Conservation (phyloP, 176 grass and related monocot species). For the Pontederia paniculata region DNA sequence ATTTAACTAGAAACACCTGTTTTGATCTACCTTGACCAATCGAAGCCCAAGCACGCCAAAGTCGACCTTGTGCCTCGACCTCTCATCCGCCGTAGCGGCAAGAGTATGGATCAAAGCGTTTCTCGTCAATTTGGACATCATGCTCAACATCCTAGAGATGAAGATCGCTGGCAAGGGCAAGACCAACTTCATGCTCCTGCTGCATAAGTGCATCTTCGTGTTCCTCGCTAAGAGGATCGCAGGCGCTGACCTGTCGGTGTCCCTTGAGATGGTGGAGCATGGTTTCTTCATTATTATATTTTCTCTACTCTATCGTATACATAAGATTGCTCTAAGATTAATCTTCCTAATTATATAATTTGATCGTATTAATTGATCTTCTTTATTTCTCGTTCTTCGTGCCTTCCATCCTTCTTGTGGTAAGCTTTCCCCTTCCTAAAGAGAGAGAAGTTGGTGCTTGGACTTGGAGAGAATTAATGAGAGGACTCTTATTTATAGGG, state of each 20-base stretch:
- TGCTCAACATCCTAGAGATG: constrained; percentile 40
- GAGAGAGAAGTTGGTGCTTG: too few relatives aligned
- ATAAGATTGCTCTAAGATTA: too few relatives aligned
- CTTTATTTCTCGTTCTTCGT: too few relatives aligned
- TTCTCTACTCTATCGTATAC: too few relatives aligned
- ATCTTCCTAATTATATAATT: too few relatives aligned
- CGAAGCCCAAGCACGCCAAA: constrained; percentile 40
- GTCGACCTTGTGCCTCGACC: constrained; percentile 49
- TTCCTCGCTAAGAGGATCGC: constrained; percentile 51
- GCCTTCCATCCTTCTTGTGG: too few relatives aligned
- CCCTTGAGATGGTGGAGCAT: constrained; percentile 18
- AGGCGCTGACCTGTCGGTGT: constrained; percentile 41
- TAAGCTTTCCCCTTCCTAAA: too few relatives aligned
- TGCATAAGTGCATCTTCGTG: constrained; percentile 70
- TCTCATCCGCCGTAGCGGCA: constrained; percentile 45
- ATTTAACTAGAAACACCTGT: constrained; percentile 70
- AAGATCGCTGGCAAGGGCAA: constrained; percentile 24
- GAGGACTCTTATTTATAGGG: too few relatives aligned
- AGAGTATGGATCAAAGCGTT: constrained; percentile 41
- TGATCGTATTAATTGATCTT: too few relatives aligned
- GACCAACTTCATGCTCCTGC: constrained; percentile 20
- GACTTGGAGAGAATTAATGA: too few relatives aligned
- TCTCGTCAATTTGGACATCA: constrained; percentile 23
- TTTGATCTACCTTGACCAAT: constrained; percentile 72
- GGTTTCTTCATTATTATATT: too few relatives aligned